Conservation (phyloP, 495 filamentous ascomycete species). For the Aspergillus olivimuriae region DNA sequence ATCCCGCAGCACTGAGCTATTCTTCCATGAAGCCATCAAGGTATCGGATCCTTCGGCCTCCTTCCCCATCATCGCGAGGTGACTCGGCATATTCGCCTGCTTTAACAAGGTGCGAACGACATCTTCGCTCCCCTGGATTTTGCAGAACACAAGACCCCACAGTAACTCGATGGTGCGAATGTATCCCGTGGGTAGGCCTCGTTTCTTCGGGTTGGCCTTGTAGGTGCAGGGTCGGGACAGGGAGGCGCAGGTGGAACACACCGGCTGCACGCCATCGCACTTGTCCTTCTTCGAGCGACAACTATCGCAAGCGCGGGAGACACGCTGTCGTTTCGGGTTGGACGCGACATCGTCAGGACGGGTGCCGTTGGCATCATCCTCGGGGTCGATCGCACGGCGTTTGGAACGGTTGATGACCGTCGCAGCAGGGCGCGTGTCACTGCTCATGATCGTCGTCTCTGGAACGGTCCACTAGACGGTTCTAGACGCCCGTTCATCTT, state of each 20-base stretch:
- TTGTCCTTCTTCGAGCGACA: constrained; percentile 61
- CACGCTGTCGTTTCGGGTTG: constrained; percentile 40
- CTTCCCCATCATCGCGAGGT: constrained; percentile 40
- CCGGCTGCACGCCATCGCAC: constrained; percentile 58
- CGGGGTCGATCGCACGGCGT: constrained; percentile 26
- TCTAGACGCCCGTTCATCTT: constrained; percentile 31
- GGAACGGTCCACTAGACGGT: constrained; percentile 30
- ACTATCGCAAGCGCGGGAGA: constrained; percentile 63
- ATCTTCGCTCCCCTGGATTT: constrained; percentile 39
- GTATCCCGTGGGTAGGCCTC: constrained; percentile 46
- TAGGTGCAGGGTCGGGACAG: constrained; percentile 59
- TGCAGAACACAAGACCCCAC: constrained; percentile 37
- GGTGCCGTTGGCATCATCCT: constrained; percentile 25
- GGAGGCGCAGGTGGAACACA: constrained; percentile 57
- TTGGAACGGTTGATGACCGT: constrained; percentile 28
- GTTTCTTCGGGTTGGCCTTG: constrained; percentile 61
- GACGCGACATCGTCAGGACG: constrained; percentile 21
- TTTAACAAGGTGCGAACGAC: constrained; percentile 35
- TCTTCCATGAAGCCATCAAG: constrained; percentile 48
- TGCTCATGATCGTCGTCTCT: constrained; percentile 38
- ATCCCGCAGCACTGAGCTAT: constrained; percentile 44
- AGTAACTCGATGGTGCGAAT: constrained; percentile 35
- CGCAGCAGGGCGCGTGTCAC: constrained; percentile 34
- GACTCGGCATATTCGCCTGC: constrained; percentile 34
- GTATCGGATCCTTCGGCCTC: constrained; percentile 38